Base-by-base conservation (phyloP, 2,329 filamentous ascomycete species). In the Myriosclerotinia duriaeana region DNA sequence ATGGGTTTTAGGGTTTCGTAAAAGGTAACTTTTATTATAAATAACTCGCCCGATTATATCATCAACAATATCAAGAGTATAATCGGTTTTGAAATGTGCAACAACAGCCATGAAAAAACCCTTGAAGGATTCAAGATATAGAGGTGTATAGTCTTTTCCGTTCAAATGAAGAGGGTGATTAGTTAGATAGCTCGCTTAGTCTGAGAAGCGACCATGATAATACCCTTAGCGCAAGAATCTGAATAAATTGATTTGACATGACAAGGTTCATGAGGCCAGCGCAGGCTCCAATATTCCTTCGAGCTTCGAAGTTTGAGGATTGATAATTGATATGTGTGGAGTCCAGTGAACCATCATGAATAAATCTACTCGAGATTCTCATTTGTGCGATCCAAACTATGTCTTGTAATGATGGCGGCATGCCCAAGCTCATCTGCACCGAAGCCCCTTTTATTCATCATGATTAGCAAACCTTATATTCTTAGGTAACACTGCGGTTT, bases 401-500 rank as follows among this genome's bases (percentile, higher is more conserved):
- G 17, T 7, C 5, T n/a, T 50, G 12, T 15, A 17, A 48, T 17
- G 12, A 60, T n/a, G 42, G 36, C 20, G 17, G 17, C 34, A 2
- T 4, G 26, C 30, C 9, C 44, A n/a, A 48, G 26, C 38, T 36
- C 30, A 48, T 36, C 4, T 38, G 7, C 17, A 20, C n/a, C 20
- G 26, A n/a, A n/a, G 26, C 42, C 30, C 30, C 12, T 9, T 22
- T 34, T n/a, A 26, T 26, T 8, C 20, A 48, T n/a, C 8, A 48
- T 48, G 44, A 60, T 60, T 8, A n/a, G 30, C 30, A 50, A 60
- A 50, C 42, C 30, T 60, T 36, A 60, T 36, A 60, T 60, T 60
- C 56, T 60, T 60, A 44, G 56, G 56, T 60, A 60, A 60, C 56
- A 46, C 34, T 50, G 44, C 12, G 56, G 50, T 48, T 36, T 60